Conservation (phyloP, 345 rosid genomes). For the Excoecaria agallocha region DNA sequence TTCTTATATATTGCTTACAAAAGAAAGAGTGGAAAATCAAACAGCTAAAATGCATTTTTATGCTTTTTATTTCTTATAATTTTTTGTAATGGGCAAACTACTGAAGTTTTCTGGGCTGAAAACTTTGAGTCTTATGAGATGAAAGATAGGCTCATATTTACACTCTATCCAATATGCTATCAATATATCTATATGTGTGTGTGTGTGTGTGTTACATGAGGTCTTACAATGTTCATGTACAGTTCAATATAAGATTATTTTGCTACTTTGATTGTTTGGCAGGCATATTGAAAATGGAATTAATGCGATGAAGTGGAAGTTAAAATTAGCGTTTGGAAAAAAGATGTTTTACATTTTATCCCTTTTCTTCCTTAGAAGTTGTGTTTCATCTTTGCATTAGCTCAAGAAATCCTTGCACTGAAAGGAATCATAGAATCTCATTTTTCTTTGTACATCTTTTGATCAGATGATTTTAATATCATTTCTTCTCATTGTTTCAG, state of each 20-base stretch:
- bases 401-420: neutral
- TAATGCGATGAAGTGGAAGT: neutral
- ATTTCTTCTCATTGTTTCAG: slow-evolving; percentile 24
- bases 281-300: no score
- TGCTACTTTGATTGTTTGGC: neutral
- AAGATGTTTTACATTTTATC: neutral
- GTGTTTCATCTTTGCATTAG: neutral
- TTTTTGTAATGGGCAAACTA: neutral
- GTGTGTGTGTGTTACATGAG: no score
- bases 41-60: neutral
- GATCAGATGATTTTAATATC: neutral
- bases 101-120: neutral
- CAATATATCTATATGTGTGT: neutral
- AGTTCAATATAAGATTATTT: neutral
- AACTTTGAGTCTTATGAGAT: neutral
- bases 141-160: neutral
- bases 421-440: neutral
- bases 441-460: neutral
- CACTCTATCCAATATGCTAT: no score
- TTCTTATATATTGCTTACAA: neutral
- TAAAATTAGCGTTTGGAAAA: neutral
- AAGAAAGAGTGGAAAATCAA: no score
- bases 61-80: neutral
- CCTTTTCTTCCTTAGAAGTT: neutral
- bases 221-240: neutral